Conservation (phyloP, 169 alveolate genomes). For the Cryptosporidium bovis region DNA sequence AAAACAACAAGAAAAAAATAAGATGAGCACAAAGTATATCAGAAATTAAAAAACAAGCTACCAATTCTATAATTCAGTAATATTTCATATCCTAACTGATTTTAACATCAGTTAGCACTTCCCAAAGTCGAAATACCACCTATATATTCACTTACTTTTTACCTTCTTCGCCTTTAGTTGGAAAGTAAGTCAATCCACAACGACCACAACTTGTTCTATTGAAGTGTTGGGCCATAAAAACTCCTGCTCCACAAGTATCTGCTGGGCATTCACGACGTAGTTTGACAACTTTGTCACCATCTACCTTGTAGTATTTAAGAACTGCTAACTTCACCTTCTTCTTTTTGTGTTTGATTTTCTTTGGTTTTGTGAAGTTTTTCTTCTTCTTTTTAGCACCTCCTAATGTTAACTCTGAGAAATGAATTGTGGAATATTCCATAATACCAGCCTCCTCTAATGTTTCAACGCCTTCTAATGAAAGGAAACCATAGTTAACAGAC, state of each 20-base stretch:
- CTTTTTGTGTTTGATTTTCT: constrained; percentile 95
- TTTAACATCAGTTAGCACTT: too few species aligned
- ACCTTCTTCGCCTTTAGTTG: constrained; percentile 56
- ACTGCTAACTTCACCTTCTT: constrained; percentile 97
- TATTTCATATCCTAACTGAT: neutral
- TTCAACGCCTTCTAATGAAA: constrained; percentile 1
- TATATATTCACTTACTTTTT: constrained; percentile 17
- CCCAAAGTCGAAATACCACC: constrained; percentile 1
- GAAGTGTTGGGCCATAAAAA: constrained; percentile 98
- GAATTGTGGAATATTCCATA: constrained; percentile 24
- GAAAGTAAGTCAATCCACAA: constrained; percentile 93
- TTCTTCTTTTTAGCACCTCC: constrained; percentile 95
- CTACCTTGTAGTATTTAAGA: constrained; percentile 96
- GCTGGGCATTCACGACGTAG: constrained; percentile 94
- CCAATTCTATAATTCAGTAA: constrained; percentile 14
- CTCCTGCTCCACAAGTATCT: constrained; percentile 95
- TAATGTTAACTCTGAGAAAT: constrained; percentile 23
- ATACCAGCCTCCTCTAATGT: constrained; percentile 59
- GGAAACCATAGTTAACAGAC: constrained; percentile 39
- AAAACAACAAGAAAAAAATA: neutral
- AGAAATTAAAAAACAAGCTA: constrained; percentile 34
- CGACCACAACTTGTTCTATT: constrained; percentile 98
- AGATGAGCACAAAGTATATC: constrained; percentile 14
- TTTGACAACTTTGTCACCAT: constrained; percentile 93
- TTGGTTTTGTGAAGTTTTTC: constrained; percentile 93